phyloP scores from a whole-genome alignment of 306 rosid genomes.

The Trifolium fragiferum region DNA sequence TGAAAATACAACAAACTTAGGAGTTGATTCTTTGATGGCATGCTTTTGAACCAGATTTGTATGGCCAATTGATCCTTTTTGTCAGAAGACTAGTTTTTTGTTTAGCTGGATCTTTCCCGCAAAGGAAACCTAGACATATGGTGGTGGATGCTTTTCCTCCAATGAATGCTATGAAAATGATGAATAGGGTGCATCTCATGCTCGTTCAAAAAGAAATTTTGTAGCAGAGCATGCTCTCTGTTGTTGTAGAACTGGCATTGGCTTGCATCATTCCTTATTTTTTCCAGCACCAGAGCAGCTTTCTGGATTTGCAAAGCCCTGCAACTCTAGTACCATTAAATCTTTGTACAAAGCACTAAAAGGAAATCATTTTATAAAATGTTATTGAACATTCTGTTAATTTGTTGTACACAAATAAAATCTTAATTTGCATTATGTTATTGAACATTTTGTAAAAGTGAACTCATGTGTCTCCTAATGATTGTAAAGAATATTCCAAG shows the following conservation, averaged over 20 bases:
- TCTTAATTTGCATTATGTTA: background rate
- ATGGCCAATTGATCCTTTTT: conserved; percentile 31
- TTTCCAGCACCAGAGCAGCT: conserved; percentile 52
- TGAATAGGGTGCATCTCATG: conserved; percentile 36
- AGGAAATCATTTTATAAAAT: conserved; percentile 56
- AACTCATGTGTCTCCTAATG: background rate
- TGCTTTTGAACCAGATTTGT: conserved; percentile 24
- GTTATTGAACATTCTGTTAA: conserved; percentile 19
- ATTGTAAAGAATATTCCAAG: background rate
- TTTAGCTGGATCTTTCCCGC: background rate
- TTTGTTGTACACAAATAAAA: background rate
- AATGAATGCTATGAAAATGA: conserved; percentile 29
- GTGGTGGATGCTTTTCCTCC: conserved; percentile 38
- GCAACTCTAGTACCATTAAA: conserved; percentile 52
- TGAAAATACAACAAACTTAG: conserved; percentile 41
- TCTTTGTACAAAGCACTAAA: conserved; percentile 81
- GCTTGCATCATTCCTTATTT: conserved; percentile 49
- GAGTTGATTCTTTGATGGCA: conserved; percentile 45
- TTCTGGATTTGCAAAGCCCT: conserved; percentile 56
- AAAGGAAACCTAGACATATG: background rate
- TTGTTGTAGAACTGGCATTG: conserved; percentile 42
- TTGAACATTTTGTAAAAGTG: background rate
- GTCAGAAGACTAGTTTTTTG: conserved; percentile 10
- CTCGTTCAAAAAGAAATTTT: conserved; percentile 44
- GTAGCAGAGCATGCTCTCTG: conserved; percentile 42